These are phyloP conservation scores for Alisma plantagoaquatica DNA, from an alignment of 106 monocot genomes.

Conservation along the genomic window DNA sequence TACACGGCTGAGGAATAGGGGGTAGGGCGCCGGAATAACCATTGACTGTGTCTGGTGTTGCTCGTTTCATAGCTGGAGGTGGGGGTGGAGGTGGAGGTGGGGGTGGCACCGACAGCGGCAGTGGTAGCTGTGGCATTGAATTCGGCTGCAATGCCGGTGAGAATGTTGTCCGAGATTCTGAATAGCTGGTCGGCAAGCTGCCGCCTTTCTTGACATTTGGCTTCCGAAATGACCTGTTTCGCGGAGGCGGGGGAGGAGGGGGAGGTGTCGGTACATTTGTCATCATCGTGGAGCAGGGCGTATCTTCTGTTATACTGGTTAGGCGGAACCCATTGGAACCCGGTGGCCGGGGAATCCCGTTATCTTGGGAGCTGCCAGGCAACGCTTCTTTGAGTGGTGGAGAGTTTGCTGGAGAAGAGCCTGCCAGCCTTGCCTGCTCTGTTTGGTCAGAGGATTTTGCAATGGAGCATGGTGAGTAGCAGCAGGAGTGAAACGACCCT, in stretches of 20 bases:
- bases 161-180: not conserved
- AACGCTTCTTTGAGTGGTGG: not conserved
- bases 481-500: constrained; percentile 11
- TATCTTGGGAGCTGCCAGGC: too few relatives aligned
- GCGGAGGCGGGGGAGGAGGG: not conserved
- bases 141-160: not conserved
- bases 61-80: not conserved
- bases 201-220: too few relatives aligned
- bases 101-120: not conserved
- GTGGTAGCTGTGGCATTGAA: not conserved
- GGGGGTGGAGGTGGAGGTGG: constrained; percentile 1
- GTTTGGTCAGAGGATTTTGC: constrained; percentile 3
- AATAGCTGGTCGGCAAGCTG: too few relatives aligned
- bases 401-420: not conserved
- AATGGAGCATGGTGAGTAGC: constrained; percentile 6
- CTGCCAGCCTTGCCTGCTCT: not conserved
- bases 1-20: not conserved
- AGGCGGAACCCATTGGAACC: not conserved
- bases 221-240: too few relatives aligned
- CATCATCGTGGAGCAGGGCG: not conserved
- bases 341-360: not conserved
- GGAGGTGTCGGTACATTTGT: not conserved
- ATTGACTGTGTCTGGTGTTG: not conserved
- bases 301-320: not conserved
- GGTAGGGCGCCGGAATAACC: not conserved